Conservation (phyloP, 305 asterid species). For the Fraxinus greggii region DNA sequence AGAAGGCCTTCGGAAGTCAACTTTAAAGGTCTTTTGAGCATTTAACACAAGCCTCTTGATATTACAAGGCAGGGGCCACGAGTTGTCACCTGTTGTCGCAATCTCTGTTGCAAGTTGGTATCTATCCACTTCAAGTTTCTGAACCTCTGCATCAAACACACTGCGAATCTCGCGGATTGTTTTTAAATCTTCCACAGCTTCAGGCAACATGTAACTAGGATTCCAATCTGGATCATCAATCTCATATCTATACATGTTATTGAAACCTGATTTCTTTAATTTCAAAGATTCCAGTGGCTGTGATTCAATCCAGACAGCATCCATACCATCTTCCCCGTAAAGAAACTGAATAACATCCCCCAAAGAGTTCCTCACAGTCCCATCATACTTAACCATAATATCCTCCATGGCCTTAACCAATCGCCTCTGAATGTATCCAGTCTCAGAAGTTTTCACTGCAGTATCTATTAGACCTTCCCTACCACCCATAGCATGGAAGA, state of each 20-base stretch:
- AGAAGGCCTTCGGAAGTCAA: constrained; percentile 90
- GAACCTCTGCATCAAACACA: constrained; percentile 95
- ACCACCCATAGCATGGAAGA: constrained; percentile 99
- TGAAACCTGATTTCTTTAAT: constrained; percentile 68
- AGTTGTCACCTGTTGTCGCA: constrained; percentile 86
- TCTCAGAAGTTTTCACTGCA: constrained; percentile 98
- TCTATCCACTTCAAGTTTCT: constrained; percentile 90
- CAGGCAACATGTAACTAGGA: constrained; percentile 82
- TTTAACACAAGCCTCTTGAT: constrained; percentile 83
- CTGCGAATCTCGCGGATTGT: constrained; percentile 88
- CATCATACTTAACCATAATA: constrained; percentile 98
- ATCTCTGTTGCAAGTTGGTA: constrained; percentile 91
- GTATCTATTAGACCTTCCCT: constrained; percentile 99
- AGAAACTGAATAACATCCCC: constrained; percentile 99
- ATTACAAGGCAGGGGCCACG: constrained; percentile 95
- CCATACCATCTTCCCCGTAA: constrained; percentile 99
- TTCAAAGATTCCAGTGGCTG: constrained; percentile 92
- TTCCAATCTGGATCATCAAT: constrained; percentile 80
- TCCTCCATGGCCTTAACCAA: constrained; percentile 99
- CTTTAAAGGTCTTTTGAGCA: constrained; percentile 94
- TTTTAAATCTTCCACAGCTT: constrained; percentile 85
- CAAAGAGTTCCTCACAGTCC: constrained; percentile 91
- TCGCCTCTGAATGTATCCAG: constrained; percentile 97
- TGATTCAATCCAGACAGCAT: constrained; percentile 95
- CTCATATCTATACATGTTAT: constrained; percentile 72